Evolutionary conservation across 352 stramenopile genomes (phyloP), one percentile per base, ranked within the genome.

Genomic region (Bremia lactucae): DNA sequence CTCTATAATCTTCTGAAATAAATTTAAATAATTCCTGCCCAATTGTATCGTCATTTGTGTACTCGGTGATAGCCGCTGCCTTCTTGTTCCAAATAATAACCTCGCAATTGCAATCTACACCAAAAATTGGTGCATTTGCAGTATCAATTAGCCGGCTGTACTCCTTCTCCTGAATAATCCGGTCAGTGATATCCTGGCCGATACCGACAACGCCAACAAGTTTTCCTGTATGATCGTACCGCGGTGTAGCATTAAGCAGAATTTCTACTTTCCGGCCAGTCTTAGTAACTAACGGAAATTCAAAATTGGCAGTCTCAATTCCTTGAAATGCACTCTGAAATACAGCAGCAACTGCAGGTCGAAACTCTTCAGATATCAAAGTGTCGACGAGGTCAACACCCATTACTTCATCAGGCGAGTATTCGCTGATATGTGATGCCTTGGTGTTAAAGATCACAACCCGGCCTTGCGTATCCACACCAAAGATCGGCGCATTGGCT

Each of bases 381-480:
- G 66, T 68, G 4, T 77, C 62, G 15, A 95, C 74, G 3, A 96
- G 50, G 7, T 85, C 58, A 15, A 69, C 56, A 16, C 80, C 87
- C 61, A 95, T 83, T 6, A 92, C 83, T 56, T 97, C 87, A 4
- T 80, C 65, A 7, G 81, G 78, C 28, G 58, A 66, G 52, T 90
- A 97, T 40, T 94, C 87, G 24, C 79, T 96, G 34, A 89, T 78
- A 42, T 85, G 77, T 20, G 72, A 65, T 0, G 82, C 87, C 56
- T 94, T 95, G 28, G 94, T 81, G 57, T 97, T 97, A 61, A 94
- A 96, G 8, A 89, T 78, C 6, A 81, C 74, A 14, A 89, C 65
- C 11, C 53, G 49, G 4, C 66, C 62, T 4, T 80, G 46, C 7
- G 60, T 67, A 29, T 87, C 71, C 11, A 88, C 71, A 4, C 69